A percentile compares a stretch with the other conserved stretches of the same genome.
Evolutionary conservation across 2,329 filamentous ascomycete species (phyloP).

Genomic region (Fusarium torreyae): DNA sequence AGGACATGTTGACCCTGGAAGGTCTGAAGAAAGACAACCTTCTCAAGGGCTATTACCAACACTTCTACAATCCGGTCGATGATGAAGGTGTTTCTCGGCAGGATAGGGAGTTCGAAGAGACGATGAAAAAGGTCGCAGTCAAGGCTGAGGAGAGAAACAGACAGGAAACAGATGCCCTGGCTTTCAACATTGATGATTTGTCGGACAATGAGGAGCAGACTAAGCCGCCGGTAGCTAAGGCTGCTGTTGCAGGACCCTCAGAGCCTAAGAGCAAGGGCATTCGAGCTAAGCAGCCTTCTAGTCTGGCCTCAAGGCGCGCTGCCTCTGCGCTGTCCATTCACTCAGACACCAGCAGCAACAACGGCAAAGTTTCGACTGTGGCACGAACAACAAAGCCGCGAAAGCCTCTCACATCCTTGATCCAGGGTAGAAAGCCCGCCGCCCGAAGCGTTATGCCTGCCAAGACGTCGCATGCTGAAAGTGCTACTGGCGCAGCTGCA

Average conservation of each 20-base stretch:
- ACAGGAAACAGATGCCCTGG: constrained; percentile 74
- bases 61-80: constrained; percentile 75
- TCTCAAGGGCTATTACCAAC: constrained; percentile 73
- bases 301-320: constrained; percentile 65
- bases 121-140: constrained; percentile 65
- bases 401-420: constrained; percentile 52
- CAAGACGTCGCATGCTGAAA: constrained; percentile 68
- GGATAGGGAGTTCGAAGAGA: constrained; percentile 73
- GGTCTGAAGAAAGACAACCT: constrained; percentile 71
- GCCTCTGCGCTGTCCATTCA: constrained; percentile 66
- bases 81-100: constrained; percentile 75
- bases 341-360: constrained; percentile 44
- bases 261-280: constrained; percentile 20
- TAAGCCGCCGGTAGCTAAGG: constrained; percentile 20
- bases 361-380: constrained; percentile 13
- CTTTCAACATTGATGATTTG: constrained; percentile 67
- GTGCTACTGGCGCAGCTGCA: constrained; percentile 73
- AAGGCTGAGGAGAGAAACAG: constrained; percentile 77
- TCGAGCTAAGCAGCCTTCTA: constrained; percentile 46
- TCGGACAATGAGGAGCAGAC: constrained; percentile 61
- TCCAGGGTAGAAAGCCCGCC: constrained; percentile 50
- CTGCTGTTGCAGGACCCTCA: background rate
- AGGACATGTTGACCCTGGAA: constrained; percentile 69
- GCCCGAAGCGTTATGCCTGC: constrained; percentile 60
- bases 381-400: constrained; percentile 38